Evolutionary conservation across 257 asterid species (phyloP), one percentile per base, ranked within the genome.

Genomic region (Ilex asprella): DNA sequence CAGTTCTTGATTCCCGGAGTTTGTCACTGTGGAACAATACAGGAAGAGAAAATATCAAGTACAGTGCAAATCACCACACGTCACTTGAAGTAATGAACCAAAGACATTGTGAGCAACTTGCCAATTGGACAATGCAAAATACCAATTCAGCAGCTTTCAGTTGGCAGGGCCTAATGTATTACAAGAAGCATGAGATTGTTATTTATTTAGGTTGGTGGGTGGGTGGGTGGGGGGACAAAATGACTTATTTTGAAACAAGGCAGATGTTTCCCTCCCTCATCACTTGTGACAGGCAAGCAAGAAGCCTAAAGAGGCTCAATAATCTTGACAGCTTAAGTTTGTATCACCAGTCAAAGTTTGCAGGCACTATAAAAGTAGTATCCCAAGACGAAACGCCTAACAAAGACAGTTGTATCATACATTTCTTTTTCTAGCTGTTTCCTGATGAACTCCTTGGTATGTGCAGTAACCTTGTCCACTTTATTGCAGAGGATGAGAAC

Each of bases 381-480:
- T 35, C 8, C 41, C 5, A 35, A 35, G 41, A 35, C 41, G 35
- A 58, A 65, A 52, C 27, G 46, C 64, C 46, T 30, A 67, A 10
- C 47, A 64, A n/a, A 50, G 58, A 60, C 10, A 47, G 27, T 58
- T 66, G n/a, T 4, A 47, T 49, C 85, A 65, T 59, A 80, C 85
- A 77, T 77, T 73, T 80, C 86, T 75, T 77, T 77, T 59, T 80
- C 81, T 70, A 86, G 91, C 84, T 89, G 95, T 70, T 82, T 86
- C 53, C 87, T 73, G 77, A 92, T 89, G 67, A 87, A 90, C 49
- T 83, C 95, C 78, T 82, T 75, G 27, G 94, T 76, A 65, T 88
- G 97, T 57, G 98, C 98, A 35, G 94, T 83, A 67, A 85, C 81
- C 72, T 83, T 87, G 71, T 87, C 98, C 72, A 89, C 93, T 80